These are phyloP conservation scores for Sungouiella blattae DNA, from an alignment of 805 yeast species.

Conservation along the genomic window DNA sequence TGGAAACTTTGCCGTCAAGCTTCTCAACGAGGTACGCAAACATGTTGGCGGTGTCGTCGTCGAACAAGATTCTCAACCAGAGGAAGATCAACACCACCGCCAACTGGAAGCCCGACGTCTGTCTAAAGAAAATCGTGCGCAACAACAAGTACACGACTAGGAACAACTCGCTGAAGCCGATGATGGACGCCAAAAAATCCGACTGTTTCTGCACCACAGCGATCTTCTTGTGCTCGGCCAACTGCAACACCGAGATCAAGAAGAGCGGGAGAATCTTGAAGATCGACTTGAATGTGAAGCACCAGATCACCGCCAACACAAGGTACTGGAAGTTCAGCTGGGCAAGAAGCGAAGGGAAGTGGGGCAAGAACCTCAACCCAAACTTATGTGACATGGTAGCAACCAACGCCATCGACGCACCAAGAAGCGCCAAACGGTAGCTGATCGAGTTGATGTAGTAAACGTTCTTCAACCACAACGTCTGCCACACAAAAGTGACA, in stretches of 20 bases:
- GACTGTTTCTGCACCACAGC: constrained; percentile 37
- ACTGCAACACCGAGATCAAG: constrained; percentile 55
- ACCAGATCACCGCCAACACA: constrained; percentile 55
- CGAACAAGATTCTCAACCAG: constrained; percentile 68
- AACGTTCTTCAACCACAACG: constrained; percentile 36
- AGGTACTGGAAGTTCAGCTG: constrained; percentile 75
- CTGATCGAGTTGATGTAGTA: constrained; percentile 46
- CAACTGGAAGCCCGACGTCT: constrained; percentile 68
- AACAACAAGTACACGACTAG: constrained; percentile 50
- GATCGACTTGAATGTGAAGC: constrained; percentile 58
- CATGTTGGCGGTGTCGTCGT: constrained; percentile 43
- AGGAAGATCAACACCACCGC: constrained; percentile 54
- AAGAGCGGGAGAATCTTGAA: constrained; percentile 64
- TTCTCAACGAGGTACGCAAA: constrained; percentile 39
- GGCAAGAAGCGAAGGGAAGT: constrained; percentile 60
- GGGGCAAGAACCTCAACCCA: constrained; percentile 55
- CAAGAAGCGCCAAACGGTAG: constrained; percentile 55
- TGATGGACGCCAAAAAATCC: constrained; percentile 37
- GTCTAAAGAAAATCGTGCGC: constrained; percentile 62
- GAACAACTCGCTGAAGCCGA: constrained; percentile 60
- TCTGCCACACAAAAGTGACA: constrained; percentile 33
- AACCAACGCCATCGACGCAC: constrained; percentile 50
- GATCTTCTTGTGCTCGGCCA: constrained; percentile 41
- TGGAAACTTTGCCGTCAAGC: constrained; percentile 40
- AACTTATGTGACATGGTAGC: constrained; percentile 57